These are phyloP conservation scores for Entrophospora sp. DNA, from an alignment of 192 early-diverging fungal genomes.

Conservation along the genomic window DNA sequence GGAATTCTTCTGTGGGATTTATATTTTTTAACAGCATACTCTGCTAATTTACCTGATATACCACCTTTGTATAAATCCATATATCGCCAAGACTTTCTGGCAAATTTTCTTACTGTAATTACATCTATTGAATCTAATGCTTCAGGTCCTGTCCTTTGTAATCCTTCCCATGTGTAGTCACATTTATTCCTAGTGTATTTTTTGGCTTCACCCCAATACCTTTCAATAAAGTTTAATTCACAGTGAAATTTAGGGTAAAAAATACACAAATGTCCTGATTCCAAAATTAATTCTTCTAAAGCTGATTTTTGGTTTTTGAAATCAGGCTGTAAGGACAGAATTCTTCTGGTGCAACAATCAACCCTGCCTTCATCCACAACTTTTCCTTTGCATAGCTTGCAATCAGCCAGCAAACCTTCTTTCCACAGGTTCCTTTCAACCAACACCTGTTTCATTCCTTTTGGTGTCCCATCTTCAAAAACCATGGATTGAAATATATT, in stretches of 20 bases:
- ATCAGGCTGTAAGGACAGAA: constrained; percentile 12
- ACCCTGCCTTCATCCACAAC: background rate
- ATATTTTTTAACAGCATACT: constrained; percentile 16
- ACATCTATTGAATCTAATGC: constrained; percentile 20
- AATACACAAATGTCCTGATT: constrained; percentile 7
- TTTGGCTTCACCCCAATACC: constrained; percentile 22
- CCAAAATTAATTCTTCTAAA: background rate
- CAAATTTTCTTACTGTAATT: constrained; percentile 14
- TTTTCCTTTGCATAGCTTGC: background rate
- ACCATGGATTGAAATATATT: background rate
- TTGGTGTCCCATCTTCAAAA: background rate
- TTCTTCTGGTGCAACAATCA: background rate
- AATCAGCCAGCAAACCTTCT: background rate
- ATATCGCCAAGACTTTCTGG: constrained; percentile 17
- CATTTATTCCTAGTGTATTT: constrained; percentile 8
- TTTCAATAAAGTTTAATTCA: constrained; percentile 29
- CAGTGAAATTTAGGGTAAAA: constrained; percentile 27
- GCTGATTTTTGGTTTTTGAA: background rate
- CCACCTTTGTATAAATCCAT: constrained; percentile 21
- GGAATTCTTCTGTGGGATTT: constrained; percentile 16
- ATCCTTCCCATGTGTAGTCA: constrained; percentile 20
- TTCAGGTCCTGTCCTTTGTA: constrained; percentile 11
- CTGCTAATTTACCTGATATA: constrained; percentile 12
- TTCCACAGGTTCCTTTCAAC: background rate
- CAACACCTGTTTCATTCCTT: background rate